Percentiles rank a stretch among this genome's conserved stretches.
These are phyloP conservation scores for Priceomyces fermenticarens DNA, from an alignment of 805 yeast genomes.

Conservation along the genomic window DNA sequence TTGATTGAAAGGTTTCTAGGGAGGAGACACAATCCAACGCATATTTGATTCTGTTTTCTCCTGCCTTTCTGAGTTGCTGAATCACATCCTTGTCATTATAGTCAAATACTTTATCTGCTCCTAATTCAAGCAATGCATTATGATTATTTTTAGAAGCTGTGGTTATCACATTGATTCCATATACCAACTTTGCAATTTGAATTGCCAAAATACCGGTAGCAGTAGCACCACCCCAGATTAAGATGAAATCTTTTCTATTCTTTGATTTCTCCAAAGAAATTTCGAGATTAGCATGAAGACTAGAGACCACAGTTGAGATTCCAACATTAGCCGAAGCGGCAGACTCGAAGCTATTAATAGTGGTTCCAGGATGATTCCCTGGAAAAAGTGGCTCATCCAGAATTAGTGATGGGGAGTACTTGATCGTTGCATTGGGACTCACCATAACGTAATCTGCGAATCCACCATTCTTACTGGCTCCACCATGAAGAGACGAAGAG, in stretches of 20 bases:
- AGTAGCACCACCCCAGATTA: constrained; percentile 70
- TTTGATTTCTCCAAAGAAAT: constrained; percentile 6
- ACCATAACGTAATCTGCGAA: constrained; percentile 20
- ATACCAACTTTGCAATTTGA: constrained; percentile 48
- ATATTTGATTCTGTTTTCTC: constrained; percentile 22
- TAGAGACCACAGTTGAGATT: constrained; percentile 12
- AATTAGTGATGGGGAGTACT: constrained; percentile 9
- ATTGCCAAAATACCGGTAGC: constrained; percentile 57
- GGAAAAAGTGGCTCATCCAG: constrained; percentile 5
- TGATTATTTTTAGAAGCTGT: constrained; percentile 51
- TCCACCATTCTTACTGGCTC: constrained; percentile 16
- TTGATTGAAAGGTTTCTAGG: constrained; percentile 11
- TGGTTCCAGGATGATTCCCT: constrained; percentile 7
- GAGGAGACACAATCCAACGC: constrained; percentile 31
- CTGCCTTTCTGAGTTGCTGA: constrained; percentile 36
- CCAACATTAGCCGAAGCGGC: constrained; percentile 16
- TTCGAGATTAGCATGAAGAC: constrained; percentile 12
- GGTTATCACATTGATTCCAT: constrained; percentile 28
- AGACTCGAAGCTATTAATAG: constrained; percentile 15
- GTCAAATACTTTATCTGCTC: constrained; percentile 53
- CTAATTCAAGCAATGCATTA: constrained; percentile 38
- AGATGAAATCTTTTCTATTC: constrained; percentile 27
- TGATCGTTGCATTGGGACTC: constrained; percentile 15
- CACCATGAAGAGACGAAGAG: constrained; percentile 16
- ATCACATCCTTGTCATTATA: constrained; percentile 46